Evolutionary conservation across 2,329 filamentous ascomycete species (phyloP), one percentile per base, ranked within the genome.

Genomic region (Alternaria ventricosa): DNA sequence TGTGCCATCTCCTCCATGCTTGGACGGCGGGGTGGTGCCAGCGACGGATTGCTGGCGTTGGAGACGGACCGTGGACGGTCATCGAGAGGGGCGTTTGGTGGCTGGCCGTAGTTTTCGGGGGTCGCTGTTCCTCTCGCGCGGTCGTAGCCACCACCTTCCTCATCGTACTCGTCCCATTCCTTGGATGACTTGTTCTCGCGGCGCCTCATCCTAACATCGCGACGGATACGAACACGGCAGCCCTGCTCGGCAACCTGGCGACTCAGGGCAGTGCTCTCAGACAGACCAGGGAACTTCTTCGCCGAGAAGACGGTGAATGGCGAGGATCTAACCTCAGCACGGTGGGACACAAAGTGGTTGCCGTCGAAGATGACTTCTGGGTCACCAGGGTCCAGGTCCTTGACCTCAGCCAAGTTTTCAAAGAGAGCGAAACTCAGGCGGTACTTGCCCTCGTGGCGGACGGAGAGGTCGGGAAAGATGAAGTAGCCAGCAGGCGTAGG

Each of bases 221-320:
- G 92, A 60, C 96, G 89, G 74, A 99, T 99, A 49, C 96, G 91
- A 27, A 99, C 96, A 70, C 95, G 93, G 80, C 96, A 98, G 62
- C 96, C 96, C 81, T 99, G 96, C 80, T 99, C 95, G 18, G 95
- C 94, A 46, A 99, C 94, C 36, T 93, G 91, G 66, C 94, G 91
- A 81, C 94, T 97, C 54, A 98, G 85, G 12, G 87, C 84, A 0
- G 96, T 99, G 82, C 94, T 97, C 79, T 96, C 93, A 47, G 92
- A 91, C 63, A 98, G 84, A 18, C 95, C 96, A 15, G 96, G 96
- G 83, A 99, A 99, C 84, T 97, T 98, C 89, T 98, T 99, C 55
- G 96, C 96, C 73, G 94, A 97, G 84, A 87, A 98, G 45, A 98
- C 96, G 53, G 88, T 90, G 79, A 99, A 98, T 0, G 92, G 89